Evolutionary conservation across 2,329 filamentous ascomycete species (phyloP).

Genomic region (Xylaria sp.): DNA sequence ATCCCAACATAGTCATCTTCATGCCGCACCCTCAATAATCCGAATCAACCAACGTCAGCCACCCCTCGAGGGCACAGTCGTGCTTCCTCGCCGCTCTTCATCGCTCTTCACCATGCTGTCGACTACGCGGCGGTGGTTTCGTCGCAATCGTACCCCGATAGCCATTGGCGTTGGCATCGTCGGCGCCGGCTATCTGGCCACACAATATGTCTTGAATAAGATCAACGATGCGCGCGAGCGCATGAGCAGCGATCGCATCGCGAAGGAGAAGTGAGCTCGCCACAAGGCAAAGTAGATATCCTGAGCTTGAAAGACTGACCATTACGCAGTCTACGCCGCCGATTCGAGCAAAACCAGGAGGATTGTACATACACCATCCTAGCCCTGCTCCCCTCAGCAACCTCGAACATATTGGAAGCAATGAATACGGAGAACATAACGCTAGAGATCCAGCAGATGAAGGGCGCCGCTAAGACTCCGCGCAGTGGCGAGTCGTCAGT

Average conservation of each 20-base stretch:
- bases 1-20: slow-evolving; percentile 24
- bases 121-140: slow-evolving; percentile 87
- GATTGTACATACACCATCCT: slow-evolving; percentile 98
- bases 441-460: slow-evolving; percentile 92
- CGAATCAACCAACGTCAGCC: not conserved
- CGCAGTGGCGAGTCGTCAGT: slow-evolving; percentile 58
- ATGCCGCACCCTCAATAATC: slow-evolving; percentile 13
- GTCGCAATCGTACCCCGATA: slow-evolving; percentile 87
- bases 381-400: slow-evolving; percentile 90
- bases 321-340: slow-evolving; percentile 75
- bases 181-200: slow-evolving; percentile 88
- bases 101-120: slow-evolving; percentile 57
- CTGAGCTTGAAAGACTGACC: not conserved
- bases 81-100: not conserved
- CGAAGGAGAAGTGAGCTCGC: slow-evolving; percentile 86
- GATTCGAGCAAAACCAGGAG: slow-evolving; percentile 98
- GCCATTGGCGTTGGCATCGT: slow-evolving; percentile 87
- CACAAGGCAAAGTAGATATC: not conserved
- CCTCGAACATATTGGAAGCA: slow-evolving; percentile 84
- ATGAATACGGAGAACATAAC: slow-evolving; percentile 93
- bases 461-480: slow-evolving; percentile 70
- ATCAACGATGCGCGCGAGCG: slow-evolving; percentile 92
- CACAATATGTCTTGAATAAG: slow-evolving; percentile 91
- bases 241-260: slow-evolving; percentile 94
- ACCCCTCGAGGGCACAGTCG: not conserved